Conservation (phyloP, 148 eudicot species). For the Agrostemma githago region DNA sequence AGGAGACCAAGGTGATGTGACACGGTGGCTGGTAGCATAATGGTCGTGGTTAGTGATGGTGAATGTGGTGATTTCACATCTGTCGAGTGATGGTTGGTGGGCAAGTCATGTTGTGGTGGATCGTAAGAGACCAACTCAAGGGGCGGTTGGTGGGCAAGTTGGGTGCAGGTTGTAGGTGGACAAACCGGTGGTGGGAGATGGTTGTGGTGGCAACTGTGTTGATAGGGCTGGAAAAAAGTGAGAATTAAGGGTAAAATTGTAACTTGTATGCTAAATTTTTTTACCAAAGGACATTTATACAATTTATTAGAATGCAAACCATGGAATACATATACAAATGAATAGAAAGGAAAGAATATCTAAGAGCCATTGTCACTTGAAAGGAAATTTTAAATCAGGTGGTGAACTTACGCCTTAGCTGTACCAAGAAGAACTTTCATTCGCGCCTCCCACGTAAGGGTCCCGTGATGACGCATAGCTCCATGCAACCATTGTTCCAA, state of each 20-base stretch:
- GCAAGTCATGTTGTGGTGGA: not conserved
- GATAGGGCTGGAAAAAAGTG: not conserved
- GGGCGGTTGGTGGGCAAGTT: not conserved
- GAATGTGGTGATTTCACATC: not conserved
- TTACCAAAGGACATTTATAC: too few species aligned
- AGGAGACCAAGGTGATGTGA: not conserved
- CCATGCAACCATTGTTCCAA: slow-evolving; percentile 98
- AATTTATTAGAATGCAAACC: not conserved
- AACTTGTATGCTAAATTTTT: not conserved
- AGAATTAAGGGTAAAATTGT: not conserved
- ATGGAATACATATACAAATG: not conserved
- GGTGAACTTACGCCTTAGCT: slow-evolving; percentile 74
- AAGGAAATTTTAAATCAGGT: slow-evolving; percentile 1
- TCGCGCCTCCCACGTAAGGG: slow-evolving; percentile 85
- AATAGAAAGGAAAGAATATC: not conserved
- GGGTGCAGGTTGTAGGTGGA: not conserved
- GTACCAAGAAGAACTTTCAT: slow-evolving; percentile 86
- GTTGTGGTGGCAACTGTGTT: not conserved
- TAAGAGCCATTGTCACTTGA: not conserved
- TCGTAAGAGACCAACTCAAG: not conserved
- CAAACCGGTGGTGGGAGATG: not conserved
- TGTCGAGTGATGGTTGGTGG: not conserved
- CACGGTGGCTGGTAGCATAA: not conserved
- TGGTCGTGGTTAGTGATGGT: not conserved
- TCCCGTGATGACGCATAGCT: slow-evolving; percentile 67